Evolutionary conservation across 768 basidiomycete species (phyloP), one percentile per base, ranked within the genome.

Genomic region (Candolleomyces efflorescens): DNA sequence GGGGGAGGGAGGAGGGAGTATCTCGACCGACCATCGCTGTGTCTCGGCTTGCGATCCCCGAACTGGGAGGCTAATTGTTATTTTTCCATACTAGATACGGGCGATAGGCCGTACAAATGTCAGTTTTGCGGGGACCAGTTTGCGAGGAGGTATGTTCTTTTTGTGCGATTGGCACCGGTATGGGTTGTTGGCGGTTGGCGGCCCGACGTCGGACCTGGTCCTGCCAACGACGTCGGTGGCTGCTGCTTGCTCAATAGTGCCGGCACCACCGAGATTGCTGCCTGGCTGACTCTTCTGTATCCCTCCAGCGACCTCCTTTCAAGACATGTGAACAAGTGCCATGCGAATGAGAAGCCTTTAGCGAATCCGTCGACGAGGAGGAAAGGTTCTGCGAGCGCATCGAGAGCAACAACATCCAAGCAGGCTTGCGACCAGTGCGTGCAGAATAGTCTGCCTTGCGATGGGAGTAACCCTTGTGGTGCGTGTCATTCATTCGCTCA

Each of bases 41-140:
- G 32, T 32, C 32, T 32, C 32, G 32, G 32, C 5, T 32, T 5
- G 6, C 7, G 32, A 5, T 32, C 6, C 32, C 32, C 32, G 32
- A 32, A 11, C 32, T 32, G 11, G 32, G 32, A 36, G 38, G 51
- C 51, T 53, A 39, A 53, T 23, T 15, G 18, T 13, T 62, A 56
- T 54, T 61, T 54, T 59, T n/a, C n/a, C n/a, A n/a, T n/a, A n/a
- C 56, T 73, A 92, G 91, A 94, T 72, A 93, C 91, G 39, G 91
- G 91, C 57, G 91, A 93, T 77, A 79, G 92, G 45, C 92, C 92
- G 9, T 94, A 94, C 79, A 91, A 90, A 67, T 94, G 92, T 64
- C 86, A 86, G 66, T 82, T 86, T 62, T 94, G 92, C 70, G 91
- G 91, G 38, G 92, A 94, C 75, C 90, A 92, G 73, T 94, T 94